Conservation (phyloP, 2,329 filamentous ascomycete genomes). For the Lanzia echinophila region DNA sequence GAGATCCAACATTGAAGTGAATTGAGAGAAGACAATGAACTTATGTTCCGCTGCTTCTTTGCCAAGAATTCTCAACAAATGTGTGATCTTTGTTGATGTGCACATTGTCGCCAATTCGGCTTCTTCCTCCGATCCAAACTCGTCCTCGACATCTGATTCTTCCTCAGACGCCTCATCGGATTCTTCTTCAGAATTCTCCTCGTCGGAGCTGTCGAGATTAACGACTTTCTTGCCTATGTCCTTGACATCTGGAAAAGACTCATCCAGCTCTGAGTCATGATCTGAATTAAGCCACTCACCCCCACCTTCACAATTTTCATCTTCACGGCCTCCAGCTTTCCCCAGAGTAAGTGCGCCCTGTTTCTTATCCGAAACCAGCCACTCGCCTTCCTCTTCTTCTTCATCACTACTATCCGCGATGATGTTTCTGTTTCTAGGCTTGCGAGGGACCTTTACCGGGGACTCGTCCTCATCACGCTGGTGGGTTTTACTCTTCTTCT, state of each 20-base stretch:
- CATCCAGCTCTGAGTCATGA: constrained; percentile 44
- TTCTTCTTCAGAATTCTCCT: constrained; percentile 30
- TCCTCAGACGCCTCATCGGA: constrained; percentile 31
- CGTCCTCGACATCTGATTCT: constrained; percentile 31
- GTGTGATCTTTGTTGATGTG: constrained; percentile 85
- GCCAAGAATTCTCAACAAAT: constrained; percentile 73
- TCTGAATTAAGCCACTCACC: constrained; percentile 71
- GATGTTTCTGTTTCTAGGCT: constrained; percentile 46
- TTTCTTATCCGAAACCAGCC: constrained; percentile 68
- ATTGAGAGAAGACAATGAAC: constrained; percentile 97
- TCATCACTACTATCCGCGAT: constrained; percentile 61
- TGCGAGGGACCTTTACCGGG: constrained; percentile 30
- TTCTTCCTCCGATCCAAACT: constrained; percentile 32
- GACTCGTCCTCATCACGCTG: constrained; percentile 18
- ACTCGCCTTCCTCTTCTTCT: constrained; percentile 62
- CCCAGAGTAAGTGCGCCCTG: constrained; percentile 56
- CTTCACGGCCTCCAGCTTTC: constrained; percentile 75
- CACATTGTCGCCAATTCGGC: constrained; percentile 45
- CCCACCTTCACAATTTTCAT: constrained; percentile 81
- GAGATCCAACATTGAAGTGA: constrained; percentile 96
- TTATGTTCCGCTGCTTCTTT: constrained; percentile 79
- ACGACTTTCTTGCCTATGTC: constrained; percentile 16
- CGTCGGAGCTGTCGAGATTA: constrained; percentile 26
- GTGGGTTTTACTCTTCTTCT: constrained; percentile 27
- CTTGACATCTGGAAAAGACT: constrained; percentile 35